These are phyloP conservation scores for Aspergillus ibericus DNA, from an alignment of 2,329 filamentous ascomycete species.

Conservation along the genomic window DNA sequence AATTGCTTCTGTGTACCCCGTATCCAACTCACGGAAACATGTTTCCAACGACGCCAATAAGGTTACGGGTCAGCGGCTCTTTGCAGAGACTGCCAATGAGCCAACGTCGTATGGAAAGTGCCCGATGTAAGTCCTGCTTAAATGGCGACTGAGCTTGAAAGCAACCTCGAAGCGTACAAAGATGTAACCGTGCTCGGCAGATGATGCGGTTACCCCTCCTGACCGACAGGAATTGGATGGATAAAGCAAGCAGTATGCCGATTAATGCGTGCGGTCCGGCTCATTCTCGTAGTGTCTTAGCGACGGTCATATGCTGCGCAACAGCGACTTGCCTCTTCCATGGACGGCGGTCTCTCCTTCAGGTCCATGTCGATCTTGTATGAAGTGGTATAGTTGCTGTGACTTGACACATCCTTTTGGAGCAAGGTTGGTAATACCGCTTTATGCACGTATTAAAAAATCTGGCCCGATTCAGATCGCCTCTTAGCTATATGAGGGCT, in stretches of 20 bases:
- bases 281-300: neutral
- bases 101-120: neutral
- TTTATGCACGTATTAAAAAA: neutral
- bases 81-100: conserved; percentile 3
- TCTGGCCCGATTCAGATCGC: neutral
- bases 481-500: neutral
- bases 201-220: neutral
- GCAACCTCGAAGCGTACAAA: neutral
- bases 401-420: neutral
- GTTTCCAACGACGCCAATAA: neutral
- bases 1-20: neutral
- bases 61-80: neutral
- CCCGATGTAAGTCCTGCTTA: neutral
- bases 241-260: neutral
- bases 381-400: neutral
- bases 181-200: neutral
- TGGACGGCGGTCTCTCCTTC: neutral
- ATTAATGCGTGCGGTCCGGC: neutral
- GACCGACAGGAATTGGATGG: neutral
- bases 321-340: neutral
- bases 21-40: neutral
- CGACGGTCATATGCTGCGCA: neutral
- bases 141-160: neutral
- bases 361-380: neutral
- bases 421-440: neutral